These are phyloP conservation scores for Ophiostoma triangulosporum DNA, from an alignment of 2,329 filamentous ascomycete genomes.

Conservation along the genomic window DNA sequence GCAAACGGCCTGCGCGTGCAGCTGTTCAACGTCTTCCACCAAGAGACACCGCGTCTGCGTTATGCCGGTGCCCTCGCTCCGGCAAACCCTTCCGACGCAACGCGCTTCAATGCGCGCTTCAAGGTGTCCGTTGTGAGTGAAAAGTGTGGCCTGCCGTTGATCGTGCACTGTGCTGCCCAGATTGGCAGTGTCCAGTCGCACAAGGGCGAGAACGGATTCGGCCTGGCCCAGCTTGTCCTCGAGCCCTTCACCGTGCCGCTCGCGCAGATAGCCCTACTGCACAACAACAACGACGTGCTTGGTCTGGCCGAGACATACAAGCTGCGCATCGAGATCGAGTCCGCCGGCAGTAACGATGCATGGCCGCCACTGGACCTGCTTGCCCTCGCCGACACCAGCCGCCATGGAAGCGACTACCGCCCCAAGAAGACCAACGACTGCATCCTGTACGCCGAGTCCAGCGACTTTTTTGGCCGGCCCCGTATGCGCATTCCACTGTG, in stretches of 20 bases:
- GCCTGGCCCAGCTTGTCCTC: constrained; percentile 33
- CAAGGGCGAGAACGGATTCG: neutral
- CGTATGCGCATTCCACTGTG: constrained; percentile 20
- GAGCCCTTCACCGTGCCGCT: constrained; percentile 39
- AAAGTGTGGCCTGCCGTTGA: constrained; percentile 24
- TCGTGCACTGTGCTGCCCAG: constrained; percentile 41
- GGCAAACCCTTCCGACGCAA: constrained; percentile 22
- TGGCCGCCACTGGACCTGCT: constrained; percentile 40
- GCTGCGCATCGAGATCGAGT: constrained; percentile 38
- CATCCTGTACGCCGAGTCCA: constrained; percentile 28
- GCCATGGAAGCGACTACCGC: constrained; percentile 4
- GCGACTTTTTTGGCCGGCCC: constrained; percentile 27
- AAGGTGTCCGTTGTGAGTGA: constrained; percentile 28
- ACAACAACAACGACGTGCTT: constrained; percentile 32
- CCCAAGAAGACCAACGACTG: constrained; percentile 9
- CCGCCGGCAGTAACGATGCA: constrained; percentile 20
- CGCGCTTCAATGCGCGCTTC: constrained; percentile 27
- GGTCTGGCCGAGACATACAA: constrained; percentile 37
- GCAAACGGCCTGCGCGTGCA: constrained; percentile 33
- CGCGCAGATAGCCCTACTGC: constrained; percentile 36
- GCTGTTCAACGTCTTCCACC: constrained; percentile 38
- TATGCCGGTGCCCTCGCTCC: constrained; percentile 20
- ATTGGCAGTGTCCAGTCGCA: constrained; percentile 32
- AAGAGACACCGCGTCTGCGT: constrained; percentile 29
- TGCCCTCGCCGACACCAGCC: constrained; percentile 13